Evolutionary conservation across 768 basidiomycete genomes (phyloP), one percentile per base, ranked within the genome.

Genomic region (Coprinopsis cinerea): DNA sequence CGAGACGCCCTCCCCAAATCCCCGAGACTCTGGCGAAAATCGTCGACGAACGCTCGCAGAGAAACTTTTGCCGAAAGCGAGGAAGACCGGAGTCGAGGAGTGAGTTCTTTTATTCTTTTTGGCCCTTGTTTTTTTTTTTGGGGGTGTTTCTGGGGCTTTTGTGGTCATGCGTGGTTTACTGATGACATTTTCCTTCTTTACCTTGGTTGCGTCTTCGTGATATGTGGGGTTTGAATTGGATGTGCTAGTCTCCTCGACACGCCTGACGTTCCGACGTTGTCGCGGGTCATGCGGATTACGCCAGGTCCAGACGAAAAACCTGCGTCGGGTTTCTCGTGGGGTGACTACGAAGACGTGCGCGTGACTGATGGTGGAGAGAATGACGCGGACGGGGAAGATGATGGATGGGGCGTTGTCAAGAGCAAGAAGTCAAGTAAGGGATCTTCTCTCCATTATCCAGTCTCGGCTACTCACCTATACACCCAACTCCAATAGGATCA

Each of bases 391-490:
- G 81, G 77, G 23, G 87, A 86, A 60, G 88, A 88, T 47, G 87
- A 84, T 44, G 85, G 81, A 2, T 91, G 88, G 90, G 85, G 80
- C 20, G 78, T 88, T 36, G 87, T 92, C 56, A 77, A 72, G 65
- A 78, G 79, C 56, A 74, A 75, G 49, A 61, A 65, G 32, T 72
- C 65, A 22, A 71, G 77, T 79, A 63, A 50, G 70, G 59, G 10
- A 6, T 53, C 36, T 25, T 44, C 20, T 25, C 35, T 51, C 39
- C 24, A 24, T 25, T 9, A 7, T 43, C 27, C 18, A 32, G 35
- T 32, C 7, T 4, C 6, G n/a, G 20, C 28, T 30, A 7, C 25
- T 40, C 44, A 40, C 35, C 27, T 42, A 46, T n/a, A n/a, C n/a
- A 48, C 39, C n/a, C 3, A 26, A 14, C 15, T 20, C 30, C 34